These are phyloP conservation scores for Azolla pinnata DNA, from an alignment of 75 land plant genomes.

Conservation along the genomic window DNA sequence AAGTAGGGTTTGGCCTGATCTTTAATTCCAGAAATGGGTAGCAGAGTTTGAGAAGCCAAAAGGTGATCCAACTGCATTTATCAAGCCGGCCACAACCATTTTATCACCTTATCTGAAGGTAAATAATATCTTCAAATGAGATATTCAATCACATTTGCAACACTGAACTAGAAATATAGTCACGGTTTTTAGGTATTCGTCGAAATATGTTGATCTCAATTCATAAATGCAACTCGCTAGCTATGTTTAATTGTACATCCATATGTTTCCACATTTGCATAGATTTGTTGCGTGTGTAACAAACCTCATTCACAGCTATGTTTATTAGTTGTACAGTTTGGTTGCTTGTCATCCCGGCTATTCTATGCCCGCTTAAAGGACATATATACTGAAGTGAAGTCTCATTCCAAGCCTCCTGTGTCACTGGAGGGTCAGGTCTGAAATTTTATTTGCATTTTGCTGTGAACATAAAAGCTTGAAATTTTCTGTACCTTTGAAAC, in stretches of 20 bases:
- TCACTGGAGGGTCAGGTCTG: constrained; percentile 89
- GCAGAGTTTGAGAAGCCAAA: constrained; percentile 92
- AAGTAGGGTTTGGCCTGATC: not conserved
- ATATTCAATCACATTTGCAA: not conserved
- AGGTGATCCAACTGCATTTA: constrained; percentile 82
- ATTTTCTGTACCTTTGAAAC: not conserved
- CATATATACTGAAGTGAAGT: constrained; percentile 41
- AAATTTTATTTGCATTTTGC: too few species aligned
- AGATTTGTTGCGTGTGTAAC: not conserved
- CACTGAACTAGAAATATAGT: too few species aligned
- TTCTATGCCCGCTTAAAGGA: constrained; percentile 58
- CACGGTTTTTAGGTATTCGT: not conserved
- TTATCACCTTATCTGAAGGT: constrained; percentile 92
- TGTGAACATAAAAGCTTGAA: constrained; percentile 4
- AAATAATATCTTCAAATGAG: too few species aligned
- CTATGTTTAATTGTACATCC: too few species aligned
- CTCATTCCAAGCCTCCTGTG: constrained; percentile 69
- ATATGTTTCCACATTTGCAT: too few species aligned
- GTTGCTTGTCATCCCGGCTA: constrained; percentile 80
- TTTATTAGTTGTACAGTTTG: constrained; percentile 55
- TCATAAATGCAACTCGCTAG: too few species aligned
- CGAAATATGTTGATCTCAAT: not conserved
- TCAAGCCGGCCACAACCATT: constrained; percentile 86
- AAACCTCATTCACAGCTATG: not conserved
- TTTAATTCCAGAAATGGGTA: constrained; percentile 61